These are phyloP conservation scores for Nakazawaea wickerhamii DNA, from an alignment of 805 yeast genomes.

Conservation along the genomic window DNA sequence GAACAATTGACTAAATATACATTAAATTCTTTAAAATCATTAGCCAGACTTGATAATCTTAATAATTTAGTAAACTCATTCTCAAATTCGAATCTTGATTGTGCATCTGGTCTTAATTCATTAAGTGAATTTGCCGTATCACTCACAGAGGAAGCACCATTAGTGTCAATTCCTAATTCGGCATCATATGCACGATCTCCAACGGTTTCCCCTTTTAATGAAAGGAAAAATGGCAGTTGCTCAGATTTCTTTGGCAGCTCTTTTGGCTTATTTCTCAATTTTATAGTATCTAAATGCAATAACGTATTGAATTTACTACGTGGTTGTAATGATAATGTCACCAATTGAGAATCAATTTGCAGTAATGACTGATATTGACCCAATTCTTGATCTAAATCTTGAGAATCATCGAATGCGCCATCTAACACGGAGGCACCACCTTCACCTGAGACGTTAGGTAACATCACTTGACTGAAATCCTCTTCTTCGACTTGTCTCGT, in stretches of 20 bases:
- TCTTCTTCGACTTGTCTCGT: slow-evolving; percentile 72
- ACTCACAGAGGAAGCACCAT: background rate
- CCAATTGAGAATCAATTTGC: slow-evolving; percentile 56
- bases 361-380: slow-evolving; percentile 44
- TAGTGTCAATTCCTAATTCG: slow-evolving; percentile 24
- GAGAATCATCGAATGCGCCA: slow-evolving; percentile 62
- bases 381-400: slow-evolving; percentile 24
- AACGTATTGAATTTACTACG: slow-evolving; percentile 74
- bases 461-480: slow-evolving; percentile 55
- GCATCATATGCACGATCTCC: slow-evolving; percentile 62
- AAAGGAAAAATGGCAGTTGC: slow-evolving; percentile 75
- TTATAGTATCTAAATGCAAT: slow-evolving; percentile 76
- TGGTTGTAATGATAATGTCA: slow-evolving; percentile 76
- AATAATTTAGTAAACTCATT: slow-evolving; percentile 65
- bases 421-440: slow-evolving; percentile 67
- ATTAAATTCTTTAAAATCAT: slow-evolving; percentile 47
- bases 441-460: slow-evolving; percentile 78
- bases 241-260: slow-evolving; percentile 86
- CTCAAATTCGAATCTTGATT: slow-evolving; percentile 52
- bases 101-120: slow-evolving; percentile 23
- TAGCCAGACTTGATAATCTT: slow-evolving; percentile 35
- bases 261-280: slow-evolving; percentile 80
- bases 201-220: slow-evolving; percentile 56
- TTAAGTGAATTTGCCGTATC: slow-evolving; percentile 26
- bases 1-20: slow-evolving; percentile 51